Evolutionary conservation across 2,329 filamentous ascomycete species (phyloP), one percentile per base, ranked within the genome.

Genomic region (Emmonsia crescens): DNA sequence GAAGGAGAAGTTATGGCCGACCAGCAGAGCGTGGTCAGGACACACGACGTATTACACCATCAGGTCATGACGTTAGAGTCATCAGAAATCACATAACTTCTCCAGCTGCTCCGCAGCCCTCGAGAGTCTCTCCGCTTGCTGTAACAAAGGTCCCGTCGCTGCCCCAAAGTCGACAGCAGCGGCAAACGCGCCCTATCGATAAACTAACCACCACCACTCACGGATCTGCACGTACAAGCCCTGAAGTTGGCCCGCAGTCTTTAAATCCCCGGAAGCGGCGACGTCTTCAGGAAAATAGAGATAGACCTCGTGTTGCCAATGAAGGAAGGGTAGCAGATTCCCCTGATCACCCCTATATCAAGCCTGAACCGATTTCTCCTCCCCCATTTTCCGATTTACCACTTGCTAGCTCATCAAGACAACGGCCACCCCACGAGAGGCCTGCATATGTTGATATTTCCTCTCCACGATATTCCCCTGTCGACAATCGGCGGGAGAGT

Each of bases 71-170:
- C 59, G 82, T 87, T 64, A 85, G 85, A 59, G 77, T 92, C 62
- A 80, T 92, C 68, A 85, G 85, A 70, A 86, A 85, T 67, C 87
- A 91, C 71, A 86, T 92, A 68, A 83, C 86, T 58, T 86, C 85
- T 42, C 88, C 87, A 49, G 77, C 87, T 70, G 89, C 89, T 59
- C 89, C 89, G 31, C 89, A 89, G 69, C 88, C 89, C 60, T 85
- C 86, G 57, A 87, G 89, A 70, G 85, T 85, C 29, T 83, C 83
- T 31, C 82, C 82, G 55, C 73, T 85, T 64, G 79, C 82, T 61
- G 76, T 78, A 52, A 72, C 79, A 61, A 83, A 83, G 70, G 74
- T 77, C 60, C 75, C 80, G 63, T 73, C 76, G 57, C 69, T 81
- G 66, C 84, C 65, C 80, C 88, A 72, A 78, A 82, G 65, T 71